Evolutionary conservation across 441 rosid species (phyloP), one percentile per base, ranked within the genome.

Genomic region (Populus tomentosa): DNA sequence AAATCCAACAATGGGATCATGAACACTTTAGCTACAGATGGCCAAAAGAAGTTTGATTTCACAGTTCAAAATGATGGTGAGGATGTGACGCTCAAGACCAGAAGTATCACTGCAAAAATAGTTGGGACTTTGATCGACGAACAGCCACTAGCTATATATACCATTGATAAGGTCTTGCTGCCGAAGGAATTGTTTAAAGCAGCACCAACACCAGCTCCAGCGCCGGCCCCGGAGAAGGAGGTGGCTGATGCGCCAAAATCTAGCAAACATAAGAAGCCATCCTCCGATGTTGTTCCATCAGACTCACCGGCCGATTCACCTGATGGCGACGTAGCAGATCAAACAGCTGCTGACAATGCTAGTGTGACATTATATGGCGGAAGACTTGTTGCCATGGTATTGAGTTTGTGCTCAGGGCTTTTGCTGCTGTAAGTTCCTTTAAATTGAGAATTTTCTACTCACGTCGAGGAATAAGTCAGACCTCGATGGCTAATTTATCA

Each of bases 11-110:
- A 95, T 56, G 98, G 99, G 9, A 77, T 80, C 7, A 92, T 88
- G 95, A 95, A 91, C 98, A 92, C 97, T 18, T 83, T 95, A 7
- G 97, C 99, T 1, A 95, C 99, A 1, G 94, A 94, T 10, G 98
- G 98, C 59, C 89, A 90, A 21, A 89, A 72, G 76, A 91, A 90
- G 84, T 95, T 79, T 20, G 97, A 88, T 82, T 84, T 95, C 77
- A 92, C 92, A 0, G 95, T 95, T 10, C 99, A 95, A 80, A 94
- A 93, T 62, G 93, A 95, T 3, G 97, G 98, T 2, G 90, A 89
- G 35, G 80, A 85, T 20, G 88, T 95, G 79, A 91, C 98, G 3
- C 77, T 95, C 38, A 90, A 85, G 91, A 89, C 97, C 72, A 92
- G 85, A 76, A 72, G 89, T 73, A 86, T 81, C 84, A 89, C 98